Base-by-base conservation (phyloP, 495 filamentous ascomycete genomes). In the Lasiosphaeriaceae sp. region DNA sequence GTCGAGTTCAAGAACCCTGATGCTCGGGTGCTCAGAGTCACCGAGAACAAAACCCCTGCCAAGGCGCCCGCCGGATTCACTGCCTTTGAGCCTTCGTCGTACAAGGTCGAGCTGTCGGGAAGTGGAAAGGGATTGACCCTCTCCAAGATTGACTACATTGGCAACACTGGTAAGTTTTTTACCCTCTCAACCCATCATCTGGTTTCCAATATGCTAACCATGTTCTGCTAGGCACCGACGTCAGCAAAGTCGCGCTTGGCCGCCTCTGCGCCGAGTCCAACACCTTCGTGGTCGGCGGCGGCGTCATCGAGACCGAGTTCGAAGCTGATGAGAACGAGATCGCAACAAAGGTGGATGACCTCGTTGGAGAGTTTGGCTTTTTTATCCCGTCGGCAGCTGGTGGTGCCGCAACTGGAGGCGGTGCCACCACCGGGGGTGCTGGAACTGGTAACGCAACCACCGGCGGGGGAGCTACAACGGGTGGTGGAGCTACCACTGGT, bases 311-410 rank as follows among this genome's bases (percentile, higher is more conserved):
- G 69, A 54, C 66, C 17, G 74, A 75, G 57, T 76, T 76, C 47
- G 74, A 76, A 57, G 66, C 20, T n/a, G 74, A 74, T n/a, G 74
- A 76, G 66, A 74, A 72, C 50, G 74, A 75, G 62, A 45, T 71
- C 2, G 66, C 72, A 0, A 50, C 72, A 0, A 73, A 57, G 3
- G 69, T 72, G 14, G n/a, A 48, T 14, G 61, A 70, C 54, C 46
- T 75, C 50, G 62, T 61, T 23, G 74, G 71, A 20, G 71, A 73
- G 52, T 76, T 64, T 59, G 74, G 50, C 43, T 39, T 76, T 47
- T 74, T 76, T 53, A 41, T 74, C 3, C 73, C 73, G 12, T 34
- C n/a, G 1, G 43, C 56, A 14, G 58, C 22, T 8, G 58, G 50
- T 35, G 62, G 41, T 8, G 37, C 46, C 31, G 55, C 47, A 9